Evolutionary conservation across 2,329 filamentous ascomycete genomes (phyloP).

Genomic region (Blastomyces silverae): DNA sequence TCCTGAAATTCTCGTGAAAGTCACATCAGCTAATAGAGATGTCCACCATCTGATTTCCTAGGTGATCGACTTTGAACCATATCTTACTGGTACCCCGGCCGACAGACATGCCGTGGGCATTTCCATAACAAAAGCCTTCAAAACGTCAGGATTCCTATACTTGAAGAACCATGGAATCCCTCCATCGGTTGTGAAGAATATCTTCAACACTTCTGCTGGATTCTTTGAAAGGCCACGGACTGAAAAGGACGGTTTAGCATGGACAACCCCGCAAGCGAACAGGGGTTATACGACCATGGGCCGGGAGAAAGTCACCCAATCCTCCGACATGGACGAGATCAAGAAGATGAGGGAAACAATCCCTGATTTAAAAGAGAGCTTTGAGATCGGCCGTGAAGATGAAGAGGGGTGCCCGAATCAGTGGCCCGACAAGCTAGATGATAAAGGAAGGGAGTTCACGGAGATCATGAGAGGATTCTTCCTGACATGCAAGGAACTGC

Average conservation of each 20-base stretch:
- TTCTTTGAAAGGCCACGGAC: slow-evolving; percentile 62
- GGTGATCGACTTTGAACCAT: slow-evolving; percentile 73
- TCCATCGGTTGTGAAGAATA: slow-evolving; percentile 49
- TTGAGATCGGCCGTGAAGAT: slow-evolving; percentile 57
- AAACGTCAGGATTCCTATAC: slow-evolving; percentile 83
- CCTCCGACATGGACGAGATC: slow-evolving; percentile 52
- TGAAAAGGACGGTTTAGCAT: slow-evolving; percentile 60
- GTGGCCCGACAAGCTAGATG: slow-evolving; percentile 59
- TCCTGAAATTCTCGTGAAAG: background rate
- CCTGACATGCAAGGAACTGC: slow-evolving; percentile 63
- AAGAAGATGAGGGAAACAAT: slow-evolving; percentile 50
- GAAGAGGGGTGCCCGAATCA: slow-evolving; percentile 62
- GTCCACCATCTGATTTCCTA: slow-evolving; percentile 30
- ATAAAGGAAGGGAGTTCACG: slow-evolving; percentile 57
- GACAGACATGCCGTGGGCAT: slow-evolving; percentile 60
- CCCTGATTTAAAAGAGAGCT: slow-evolving; percentile 51
- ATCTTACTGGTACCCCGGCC: slow-evolving; percentile 56
- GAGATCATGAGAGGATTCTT: slow-evolving; percentile 69
- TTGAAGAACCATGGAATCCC: slow-evolving; percentile 71
- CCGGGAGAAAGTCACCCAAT: slow-evolving; percentile 62
- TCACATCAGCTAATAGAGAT: background rate
- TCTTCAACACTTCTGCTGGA: slow-evolving; percentile 60
- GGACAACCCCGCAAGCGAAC: slow-evolving; percentile 67
- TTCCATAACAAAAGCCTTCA: slow-evolving; percentile 71
- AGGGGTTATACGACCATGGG: slow-evolving; percentile 65